Conservation (phyloP, 148 eudicot species). For the Talinum fruticosum region DNA sequence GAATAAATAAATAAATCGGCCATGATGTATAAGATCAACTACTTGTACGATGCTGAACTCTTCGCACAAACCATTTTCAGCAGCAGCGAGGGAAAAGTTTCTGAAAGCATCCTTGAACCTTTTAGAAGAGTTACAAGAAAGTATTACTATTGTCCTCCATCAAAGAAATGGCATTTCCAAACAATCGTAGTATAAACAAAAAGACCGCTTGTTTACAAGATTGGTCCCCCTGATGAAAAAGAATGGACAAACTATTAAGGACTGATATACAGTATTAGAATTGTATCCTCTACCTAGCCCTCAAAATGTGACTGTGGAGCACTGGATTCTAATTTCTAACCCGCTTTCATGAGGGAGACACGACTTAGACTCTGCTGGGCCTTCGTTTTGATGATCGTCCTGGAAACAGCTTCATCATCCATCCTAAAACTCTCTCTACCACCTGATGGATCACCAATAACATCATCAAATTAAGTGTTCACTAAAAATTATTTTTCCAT, state of each 20-base stretch:
- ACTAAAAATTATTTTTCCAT: not conserved
- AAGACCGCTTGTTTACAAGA: not conserved
- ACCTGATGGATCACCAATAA: slow-evolving; percentile 36
- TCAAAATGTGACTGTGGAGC: slow-evolving; percentile 11
- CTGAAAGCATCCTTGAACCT: not conserved
- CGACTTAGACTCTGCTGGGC: slow-evolving; percentile 54
- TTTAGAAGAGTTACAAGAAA: not conserved
- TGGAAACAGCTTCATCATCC: slow-evolving; percentile 99
- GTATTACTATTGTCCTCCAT: not conserved
- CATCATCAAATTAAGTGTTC: not conserved
- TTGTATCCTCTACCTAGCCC: slow-evolving; percentile 15
- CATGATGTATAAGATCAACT: too few species aligned
- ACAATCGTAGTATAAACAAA: not conserved
- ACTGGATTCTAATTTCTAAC: not conserved
- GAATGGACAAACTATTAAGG: slow-evolving; percentile 6
- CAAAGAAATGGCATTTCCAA: slow-evolving; percentile 11
- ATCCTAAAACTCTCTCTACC: slow-evolving; percentile 89
- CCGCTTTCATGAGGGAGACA: not conserved
- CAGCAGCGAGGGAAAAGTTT: not conserved
- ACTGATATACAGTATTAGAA: slow-evolving; percentile 18
- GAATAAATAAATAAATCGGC: not conserved
- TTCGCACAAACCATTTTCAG: not conserved
- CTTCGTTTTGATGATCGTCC: slow-evolving; percentile 84
- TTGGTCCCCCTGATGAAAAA: not conserved
- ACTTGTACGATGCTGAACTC: not conserved